Evolutionary conservation across 202 grass and related monocot species (phyloP), one percentile per base, ranked within the genome.

Genomic region (Setaria italica): DNA sequence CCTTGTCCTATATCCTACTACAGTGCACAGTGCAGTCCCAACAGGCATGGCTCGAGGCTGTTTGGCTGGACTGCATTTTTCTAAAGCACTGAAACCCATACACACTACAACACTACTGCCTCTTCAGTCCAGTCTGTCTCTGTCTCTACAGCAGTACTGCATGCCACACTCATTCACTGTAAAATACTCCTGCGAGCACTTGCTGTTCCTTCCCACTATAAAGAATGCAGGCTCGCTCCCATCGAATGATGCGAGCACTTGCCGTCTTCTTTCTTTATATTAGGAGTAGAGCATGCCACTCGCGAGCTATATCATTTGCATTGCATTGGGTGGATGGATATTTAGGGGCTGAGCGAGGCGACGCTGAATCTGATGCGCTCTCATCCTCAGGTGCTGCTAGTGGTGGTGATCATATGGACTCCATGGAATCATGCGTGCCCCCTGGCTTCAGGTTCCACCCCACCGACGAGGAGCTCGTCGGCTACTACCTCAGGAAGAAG

Each of bases 361-460:
- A 78, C 70, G 62, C 90, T 92, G 84, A 84, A 87, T 88, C 82
- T 83, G 55, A 88, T 90, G 77, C 82, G 69, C 60, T 62, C 34
- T 42, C 67, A 39, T 69, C 35, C 63, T 11, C 68, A 89, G 78
- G 84, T 62, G 2, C 51, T 74, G 10, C 56, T 37, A 37, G 35
- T 41, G 39, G 39, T 67, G 69, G 70, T 83, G 87, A 90, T 83
- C 84, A 81, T 80, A 93, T 90, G 91, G 85, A 88, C 84, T 80
- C 91, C 64, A 93, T 91, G 84, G 87, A 91, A 88, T 97, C 94
- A 50, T 94, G 91, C 79, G 91, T 97, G 66, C 94, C 94, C 80
- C 94, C 94, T 42, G 94, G 94, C 56, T 97, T 97, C 89, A 97
- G 94, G 88, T 97, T 97, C 84, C 94, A 97, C 85, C 94, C 94